Conservation (phyloP, 306 rosid genomes). For the Glycine tomentella region DNA sequence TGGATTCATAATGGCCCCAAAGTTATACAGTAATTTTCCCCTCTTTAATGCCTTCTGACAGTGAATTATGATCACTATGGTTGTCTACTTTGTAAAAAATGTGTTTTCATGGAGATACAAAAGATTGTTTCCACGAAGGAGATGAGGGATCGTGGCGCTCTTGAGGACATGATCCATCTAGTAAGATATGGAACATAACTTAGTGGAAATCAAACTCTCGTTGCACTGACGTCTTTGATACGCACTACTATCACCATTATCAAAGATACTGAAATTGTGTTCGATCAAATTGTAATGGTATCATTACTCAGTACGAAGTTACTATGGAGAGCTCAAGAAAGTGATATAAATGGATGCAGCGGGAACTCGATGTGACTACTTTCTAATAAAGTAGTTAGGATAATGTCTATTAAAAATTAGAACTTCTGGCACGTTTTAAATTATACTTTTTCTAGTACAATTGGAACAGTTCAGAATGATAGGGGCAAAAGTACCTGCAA, state of each 20-base stretch:
- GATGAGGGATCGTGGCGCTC: constrained; percentile 1
- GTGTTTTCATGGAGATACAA: constrained; percentile 9
- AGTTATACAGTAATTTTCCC: neutral
- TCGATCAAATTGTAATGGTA: constrained; percentile 15
- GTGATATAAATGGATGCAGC: neutral
- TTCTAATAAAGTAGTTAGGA: neutral
- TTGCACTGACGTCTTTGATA: constrained; percentile 38
- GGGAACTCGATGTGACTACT: neutral
- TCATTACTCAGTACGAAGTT: neutral
- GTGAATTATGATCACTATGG: constrained; percentile 13
- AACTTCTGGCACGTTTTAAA: neutral
- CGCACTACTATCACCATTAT: neutral
- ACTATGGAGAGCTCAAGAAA: neutral
- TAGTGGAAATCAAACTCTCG: constrained; percentile 53
- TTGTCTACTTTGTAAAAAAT: constrained; percentile 11
- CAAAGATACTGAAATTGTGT: neutral
- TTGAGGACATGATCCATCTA: neutral
- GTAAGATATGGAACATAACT: constrained; percentile 39
- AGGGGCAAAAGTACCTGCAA: neutral
- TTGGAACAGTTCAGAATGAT: neutral
- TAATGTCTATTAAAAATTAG: neutral
- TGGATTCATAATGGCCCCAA: neutral
- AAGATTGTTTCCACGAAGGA: constrained; percentile 19
- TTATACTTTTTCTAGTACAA: neutral
- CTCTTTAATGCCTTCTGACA: neutral